Conservation (phyloP, 495 filamentous ascomycete genomes). For the Aspergillus kassunensis region DNA sequence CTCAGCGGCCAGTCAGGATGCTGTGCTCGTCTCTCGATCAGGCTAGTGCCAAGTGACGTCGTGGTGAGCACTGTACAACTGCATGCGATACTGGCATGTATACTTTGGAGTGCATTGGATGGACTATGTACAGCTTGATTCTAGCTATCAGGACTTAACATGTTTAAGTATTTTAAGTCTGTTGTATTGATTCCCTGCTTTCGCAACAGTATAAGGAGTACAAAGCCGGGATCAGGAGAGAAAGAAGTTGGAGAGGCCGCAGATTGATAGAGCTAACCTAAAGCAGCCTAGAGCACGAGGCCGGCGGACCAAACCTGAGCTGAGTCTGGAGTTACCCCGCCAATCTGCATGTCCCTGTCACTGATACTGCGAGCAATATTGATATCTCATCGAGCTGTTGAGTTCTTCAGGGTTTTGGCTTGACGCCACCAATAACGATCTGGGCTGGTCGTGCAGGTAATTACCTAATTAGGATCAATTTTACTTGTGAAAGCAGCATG, state of each 20-base stretch:
- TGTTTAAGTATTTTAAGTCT: too few relatives aligned
- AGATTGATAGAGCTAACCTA: background rate
- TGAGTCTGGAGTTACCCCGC: slow-evolving; percentile 11
- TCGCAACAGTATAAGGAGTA: too few relatives aligned
- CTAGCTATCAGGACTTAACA: too few relatives aligned
- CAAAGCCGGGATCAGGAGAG: too few relatives aligned
- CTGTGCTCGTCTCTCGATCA: slow-evolving; percentile 6
- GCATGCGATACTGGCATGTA: too few relatives aligned
- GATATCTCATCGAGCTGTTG: too few relatives aligned
- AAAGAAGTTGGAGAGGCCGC: background rate
- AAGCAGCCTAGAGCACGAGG: slow-evolving; percentile 8
- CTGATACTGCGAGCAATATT: too few relatives aligned
- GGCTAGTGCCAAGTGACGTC: slow-evolving; percentile 26
- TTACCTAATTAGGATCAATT: background rate
- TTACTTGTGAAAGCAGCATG: background rate
- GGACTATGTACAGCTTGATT: too few relatives aligned
- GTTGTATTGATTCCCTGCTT: too few relatives aligned
- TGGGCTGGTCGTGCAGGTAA: background rate
- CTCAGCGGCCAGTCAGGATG: background rate
- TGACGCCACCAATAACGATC: background rate
- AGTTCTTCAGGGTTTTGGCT: background rate
- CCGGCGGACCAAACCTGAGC: slow-evolving; percentile 21
- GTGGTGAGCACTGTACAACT: slow-evolving; percentile 22
- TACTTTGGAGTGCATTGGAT: too few relatives aligned
- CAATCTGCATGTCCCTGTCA: too few relatives aligned